Evolutionary conservation across 2,329 filamentous ascomycete species (phyloP), one percentile per base, ranked within the genome.

Genomic region (Tolypocladium tundrense): DNA sequence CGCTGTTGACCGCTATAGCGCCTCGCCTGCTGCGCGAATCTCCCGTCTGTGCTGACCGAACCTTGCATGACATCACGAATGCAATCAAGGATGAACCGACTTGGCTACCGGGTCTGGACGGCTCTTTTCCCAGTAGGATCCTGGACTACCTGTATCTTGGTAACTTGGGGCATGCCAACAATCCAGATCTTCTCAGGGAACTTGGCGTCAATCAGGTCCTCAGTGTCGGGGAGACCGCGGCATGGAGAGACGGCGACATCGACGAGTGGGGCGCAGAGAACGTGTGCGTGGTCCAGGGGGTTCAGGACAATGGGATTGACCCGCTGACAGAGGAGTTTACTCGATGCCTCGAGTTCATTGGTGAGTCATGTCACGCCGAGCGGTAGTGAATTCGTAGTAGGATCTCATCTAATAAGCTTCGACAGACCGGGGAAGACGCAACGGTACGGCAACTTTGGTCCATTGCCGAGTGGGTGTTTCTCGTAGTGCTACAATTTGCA

Each of bases 261-360:
- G 83, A 88, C 41, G 75, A 78, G 53, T 96, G 91, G 90, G 89
- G 88, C 0, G 66, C 75, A 13, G 87, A 93, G 41, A 94, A 95
- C 63, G 75, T 96, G 21, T 85, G 94, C 68, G 82, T 87, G 65
- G 83, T 99, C 40, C 86, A 93, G 67, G 84, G 88, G 16, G 90
- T 99, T 7, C 94, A 97, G 69, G 94, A 99, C 68, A 99, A 99
- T 68, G 94, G 94, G 5, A 94, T 97, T 60, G 94, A 99, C 72
- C 88, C 92, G 5, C 75, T 99, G 65, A 95, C 87, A 39, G 83
- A 88, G 40, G 89, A 97, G 64, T 96, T 97, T 72, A 82, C 86
- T 64, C 81, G 87, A 43, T 97, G 93, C 68, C 78, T 99, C 52
- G 85, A 89, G 35, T 99, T 97, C 67, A 96, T 99, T 70, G 88